Base-by-base conservation (phyloP, 805 yeast species). In the Ogataea ganodermae region DNA sequence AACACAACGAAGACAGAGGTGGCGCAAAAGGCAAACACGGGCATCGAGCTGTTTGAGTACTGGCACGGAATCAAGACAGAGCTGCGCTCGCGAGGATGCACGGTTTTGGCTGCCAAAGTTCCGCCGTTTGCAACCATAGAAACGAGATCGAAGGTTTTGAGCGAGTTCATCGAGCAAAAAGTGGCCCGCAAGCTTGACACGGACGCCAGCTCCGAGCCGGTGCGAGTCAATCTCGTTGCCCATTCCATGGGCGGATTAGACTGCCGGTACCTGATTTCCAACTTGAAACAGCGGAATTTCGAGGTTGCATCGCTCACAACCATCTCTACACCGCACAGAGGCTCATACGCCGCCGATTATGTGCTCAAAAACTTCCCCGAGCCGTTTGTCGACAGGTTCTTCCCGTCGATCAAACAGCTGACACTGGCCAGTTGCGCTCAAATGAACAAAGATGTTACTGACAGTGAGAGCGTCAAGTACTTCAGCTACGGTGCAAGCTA, bases 161-260 rank as follows among this genome's bases (percentile, higher is more conserved):
- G 84, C 57, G 59, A 62, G 1, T 81, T 76, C 55, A 76, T 90
- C 58, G 37, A 58, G 57, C 44, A 40, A 30, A 28, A 60, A 56
- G n/a, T 59, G 5, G 48, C 53, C 3, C 9, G 26, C 6, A 40
- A 48, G 17, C 63, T 24, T 57, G 66, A 48, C 60, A 67, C 59
- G 12, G 55, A 21, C 51, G 53, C 9, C 55, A 58, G 13, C 9
- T 30, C 33, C 3, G 62, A 65, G 21, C 70, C 68, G 10, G 53
- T 81, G 17, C 81, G 80, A 49, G 74, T 90, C 13, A 91, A 91
- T 59, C 63, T 90, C 36, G 73, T 90, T 21, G 94, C 94, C 5
- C 97, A 90, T 62, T 89, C 96, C 0, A 89, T 90, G 97, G 97
- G 97, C 4, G 97, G 97, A 0, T 68, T 90, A 24, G 97, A 91